A percentile compares a stretch with the other conserved stretches of the same genome.
Conservation (phyloP, 2,329 filamentous ascomycete genomes). For the Claviceps pazoutovae region DNA sequence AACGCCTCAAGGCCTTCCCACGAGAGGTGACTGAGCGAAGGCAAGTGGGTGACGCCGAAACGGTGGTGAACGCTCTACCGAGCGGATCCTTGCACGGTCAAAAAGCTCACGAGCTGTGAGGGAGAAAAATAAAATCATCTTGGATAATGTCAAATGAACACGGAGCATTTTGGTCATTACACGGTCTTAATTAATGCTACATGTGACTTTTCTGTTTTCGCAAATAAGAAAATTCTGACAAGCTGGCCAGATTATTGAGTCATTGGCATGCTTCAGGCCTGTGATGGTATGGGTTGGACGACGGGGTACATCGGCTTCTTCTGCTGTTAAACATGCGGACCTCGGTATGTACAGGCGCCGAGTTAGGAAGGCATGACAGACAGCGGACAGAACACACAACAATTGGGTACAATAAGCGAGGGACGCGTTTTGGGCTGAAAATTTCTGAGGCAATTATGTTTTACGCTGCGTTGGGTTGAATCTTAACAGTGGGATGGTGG, state of each 20-base stretch:
- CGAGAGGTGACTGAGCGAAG: constrained; percentile 72
- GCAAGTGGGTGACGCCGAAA: constrained; percentile 80
- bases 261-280: neutral
- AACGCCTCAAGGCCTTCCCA: constrained; percentile 48
- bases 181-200: neutral
- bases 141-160: neutral
- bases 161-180: neutral
- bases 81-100: constrained; percentile 12
- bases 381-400: neutral
- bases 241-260: neutral
- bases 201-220: neutral
- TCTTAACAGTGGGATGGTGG: neutral
- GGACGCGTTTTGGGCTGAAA: neutral
- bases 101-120: constrained; percentile 23
- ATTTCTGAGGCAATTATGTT: neutral
- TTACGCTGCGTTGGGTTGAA: neutral
- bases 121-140: neutral
- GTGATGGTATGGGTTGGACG: neutral
- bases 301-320: neutral
- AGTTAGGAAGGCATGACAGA: no score
- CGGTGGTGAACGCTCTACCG: constrained; percentile 47
- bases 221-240: neutral
- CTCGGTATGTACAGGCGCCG: no score
- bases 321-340: neutral
- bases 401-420: neutral